Conservation (phyloP, 2,329 filamentous ascomycete genomes). For the Gnomoniopsis sp. region DNA sequence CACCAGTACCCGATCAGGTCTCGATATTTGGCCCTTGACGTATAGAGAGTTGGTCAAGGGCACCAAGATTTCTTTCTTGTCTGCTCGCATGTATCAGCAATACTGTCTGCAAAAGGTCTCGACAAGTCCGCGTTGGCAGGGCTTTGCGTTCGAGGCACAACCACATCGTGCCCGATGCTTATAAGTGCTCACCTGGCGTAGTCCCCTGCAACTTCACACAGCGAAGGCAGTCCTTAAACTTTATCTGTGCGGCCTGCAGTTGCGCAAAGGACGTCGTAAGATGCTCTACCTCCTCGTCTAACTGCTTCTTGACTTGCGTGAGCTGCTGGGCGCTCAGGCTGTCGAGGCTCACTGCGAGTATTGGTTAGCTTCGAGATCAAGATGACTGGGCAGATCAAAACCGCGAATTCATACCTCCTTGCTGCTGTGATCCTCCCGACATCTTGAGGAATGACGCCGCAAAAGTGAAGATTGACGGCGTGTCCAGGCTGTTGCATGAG, state of each 20-base stretch:
- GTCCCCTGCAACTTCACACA: conserved; percentile 56
- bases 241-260: conserved; percentile 82
- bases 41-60: conserved; percentile 93
- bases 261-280: conserved; percentile 87
- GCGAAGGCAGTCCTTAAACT: conserved; percentile 85
- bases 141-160: background rate
- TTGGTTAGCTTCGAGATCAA: too few species aligned
- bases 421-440: conserved; percentile 18
- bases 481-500: background rate
- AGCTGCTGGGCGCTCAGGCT: conserved; percentile 82
- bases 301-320: conserved; percentile 87
- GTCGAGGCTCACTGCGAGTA: conserved; percentile 57
- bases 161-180: conserved; percentile 27
- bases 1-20: conserved; percentile 75
- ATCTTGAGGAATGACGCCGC: conserved; percentile 11
- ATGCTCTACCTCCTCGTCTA: conserved; percentile 94
- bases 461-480: background rate
- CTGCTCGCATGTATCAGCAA: conserved; percentile 19
- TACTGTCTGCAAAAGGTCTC: background rate
- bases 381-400: too few species aligned
- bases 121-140: background rate
- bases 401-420: conserved; percentile 7
- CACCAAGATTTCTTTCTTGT: conserved; percentile 68
- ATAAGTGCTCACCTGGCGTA: conserved; percentile 20
- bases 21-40: conserved; percentile 76